Evolutionary conservation across 2,329 filamentous ascomycete species (phyloP).

Genomic region (Stachybotrys elegans): DNA sequence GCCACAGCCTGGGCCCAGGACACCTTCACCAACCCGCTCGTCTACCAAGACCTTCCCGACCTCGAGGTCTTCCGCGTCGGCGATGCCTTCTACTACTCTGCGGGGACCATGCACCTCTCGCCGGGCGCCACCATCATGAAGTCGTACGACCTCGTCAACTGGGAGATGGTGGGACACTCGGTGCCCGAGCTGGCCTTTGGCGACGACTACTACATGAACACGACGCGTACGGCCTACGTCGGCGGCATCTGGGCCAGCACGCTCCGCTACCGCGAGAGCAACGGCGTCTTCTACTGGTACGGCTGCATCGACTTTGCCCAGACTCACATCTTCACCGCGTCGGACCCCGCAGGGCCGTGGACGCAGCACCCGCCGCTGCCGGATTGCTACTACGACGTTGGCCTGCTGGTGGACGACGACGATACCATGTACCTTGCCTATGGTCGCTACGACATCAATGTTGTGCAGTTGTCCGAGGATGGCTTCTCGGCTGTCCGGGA

Average conservation of each 20-base stretch:
- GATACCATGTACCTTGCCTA: constrained; percentile 55
- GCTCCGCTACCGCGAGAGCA: constrained; percentile 9
- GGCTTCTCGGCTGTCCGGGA: constrained; percentile 37
- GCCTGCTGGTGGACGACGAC: constrained; percentile 49
- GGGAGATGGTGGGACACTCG: constrained; percentile 37
- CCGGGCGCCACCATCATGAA: constrained; percentile 49
- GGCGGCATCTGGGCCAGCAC: constrained; percentile 50
- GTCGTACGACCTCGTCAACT: constrained; percentile 49
- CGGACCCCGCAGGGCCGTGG: constrained; percentile 36
- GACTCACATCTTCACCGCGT: constrained; percentile 50
- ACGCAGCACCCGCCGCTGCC: constrained; percentile 32
- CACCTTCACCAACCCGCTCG: constrained; percentile 41
- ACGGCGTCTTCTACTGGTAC: constrained; percentile 12
- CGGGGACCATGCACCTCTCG: constrained; percentile 50
- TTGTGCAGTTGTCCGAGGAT: constrained; percentile 45
- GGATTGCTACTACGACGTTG: constrained; percentile 53
- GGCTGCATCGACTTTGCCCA: constrained; percentile 42
- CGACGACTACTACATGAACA: constrained; percentile 35
- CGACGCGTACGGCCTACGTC: constrained; percentile 38
- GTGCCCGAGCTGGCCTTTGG: constrained; percentile 35
- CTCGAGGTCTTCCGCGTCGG: constrained; percentile 44
- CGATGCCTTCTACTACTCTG: constrained; percentile 47
- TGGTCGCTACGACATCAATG: constrained; percentile 40
- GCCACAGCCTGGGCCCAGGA: background rate
- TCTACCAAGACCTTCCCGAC: constrained; percentile 49